Base-by-base conservation (phyloP, 495 filamentous ascomycete species). In the Penicillium antarcticum region DNA sequence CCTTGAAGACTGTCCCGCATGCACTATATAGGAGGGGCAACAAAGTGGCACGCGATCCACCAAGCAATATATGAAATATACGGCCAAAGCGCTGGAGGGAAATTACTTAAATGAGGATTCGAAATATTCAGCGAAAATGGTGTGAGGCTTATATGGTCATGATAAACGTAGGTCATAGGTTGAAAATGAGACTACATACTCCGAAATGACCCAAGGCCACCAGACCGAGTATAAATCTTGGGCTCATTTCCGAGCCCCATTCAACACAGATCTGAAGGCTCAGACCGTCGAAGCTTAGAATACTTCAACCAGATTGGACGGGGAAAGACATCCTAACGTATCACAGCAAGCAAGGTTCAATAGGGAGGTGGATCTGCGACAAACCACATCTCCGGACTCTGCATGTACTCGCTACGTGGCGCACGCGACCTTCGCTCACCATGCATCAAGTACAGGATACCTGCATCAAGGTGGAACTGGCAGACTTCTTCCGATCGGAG, bases 341-440 rank as follows among this genome's bases (percentile, higher is more conserved):
- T 50, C 52, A 55, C 40, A 38, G 35, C 21, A 41, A 44, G 31
- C 32, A 42, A 40, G 45, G 1, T 10, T 50, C 32, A 45, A 54
- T 37, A 49, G 18, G 18, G 34, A 46, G 16, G 40, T 50, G 53
- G 46, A 45, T 23, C 45, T 10, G 19, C 24, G 10, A 19, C 17
- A 14, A 40, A n/a, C 17, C 12, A 12, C 13, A 17, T 32, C 17
- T 18, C 3, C 12, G 14, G 21, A 7, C 16, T 32, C 16, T 17
- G 35, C 35, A 40, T 26, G 39, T 50, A 55, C 17, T 37, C n/a
- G 23, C 9, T 44, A 48, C 51, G 12, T 31, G 18, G 33, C 23
- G 16, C 45, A 50, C 45, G 32, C 52, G 33, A 55, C 39, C 24
- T 21, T 14, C 2, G n/a, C 17, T 14, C 26, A 35, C 21, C 11